Evolutionary conservation across 441 rosid genomes (phyloP), one percentile per base, ranked within the genome.

Genomic region (Aquilaria agallochum): DNA sequence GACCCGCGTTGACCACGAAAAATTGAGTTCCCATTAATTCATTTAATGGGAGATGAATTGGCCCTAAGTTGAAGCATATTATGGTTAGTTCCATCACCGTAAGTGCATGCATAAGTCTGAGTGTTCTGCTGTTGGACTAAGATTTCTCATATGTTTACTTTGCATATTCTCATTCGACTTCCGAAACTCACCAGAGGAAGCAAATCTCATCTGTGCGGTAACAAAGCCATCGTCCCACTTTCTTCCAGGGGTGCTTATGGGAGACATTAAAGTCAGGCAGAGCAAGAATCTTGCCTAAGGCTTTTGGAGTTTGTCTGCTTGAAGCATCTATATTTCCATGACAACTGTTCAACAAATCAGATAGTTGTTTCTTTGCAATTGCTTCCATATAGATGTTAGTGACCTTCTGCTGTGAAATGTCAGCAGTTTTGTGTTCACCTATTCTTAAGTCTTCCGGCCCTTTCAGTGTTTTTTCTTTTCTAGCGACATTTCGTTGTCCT

Each of bases 371-470:
- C 84, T 76, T 95, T 72, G 20, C 20, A 20, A 20, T 20, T 20
- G 97, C 99, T 74, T 92, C 96, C 45, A 76, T 57, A 53, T 95
- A 92, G 71, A 95, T 85, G 79, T 80, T 80, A 27, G 98, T 78
- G 51, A 76, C 74, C 67, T 83, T 79, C 71, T 72, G 76, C 68
- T 59, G 65, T 50, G 87, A 72, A 68, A 53, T 48, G 49, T 71
- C 68, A 27, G 27, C 50, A 64, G 64, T 64, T 64, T 64, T 76
- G 54, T 53, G 65, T 36, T 11, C 62, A 69, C 67, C 62, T 12
- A 66, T 75, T 40, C 45, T 40, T 8, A 10, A 40, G 45, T 40
- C 5, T 70, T 85, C 83, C 60, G 47, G 50, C 50, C 70, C 81
- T 61, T 64, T 59, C 44, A 59, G 56, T 66, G 60, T 74, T 36